Conservation (phyloP, 345 rosid species). For the Syzygium grande region DNA sequence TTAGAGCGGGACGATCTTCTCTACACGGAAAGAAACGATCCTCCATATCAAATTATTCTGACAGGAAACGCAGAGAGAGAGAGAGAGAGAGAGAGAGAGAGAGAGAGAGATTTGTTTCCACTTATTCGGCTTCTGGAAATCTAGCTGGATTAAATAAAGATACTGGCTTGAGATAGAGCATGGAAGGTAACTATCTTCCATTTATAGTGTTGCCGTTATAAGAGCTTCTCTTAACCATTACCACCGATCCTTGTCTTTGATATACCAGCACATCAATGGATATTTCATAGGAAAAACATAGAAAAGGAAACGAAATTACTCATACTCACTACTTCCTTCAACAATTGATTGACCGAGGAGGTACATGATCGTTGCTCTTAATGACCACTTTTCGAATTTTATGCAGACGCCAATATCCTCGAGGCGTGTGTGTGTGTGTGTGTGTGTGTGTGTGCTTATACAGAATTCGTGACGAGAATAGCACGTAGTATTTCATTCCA, state of each 20-base stretch:
- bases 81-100: no score
- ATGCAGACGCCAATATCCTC: background rate
- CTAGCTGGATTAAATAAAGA: background rate
- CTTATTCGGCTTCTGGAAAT: background rate
- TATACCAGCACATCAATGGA: background rate
- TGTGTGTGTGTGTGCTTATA: background rate
- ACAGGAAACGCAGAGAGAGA: background rate
- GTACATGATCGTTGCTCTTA: background rate
- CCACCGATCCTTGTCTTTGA: background rate
- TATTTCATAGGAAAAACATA: background rate
- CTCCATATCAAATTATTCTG: background rate
- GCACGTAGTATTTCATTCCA: conserved; percentile 27
- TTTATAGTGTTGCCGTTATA: background rate
- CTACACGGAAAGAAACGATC: background rate
- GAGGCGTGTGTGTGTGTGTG: background rate
- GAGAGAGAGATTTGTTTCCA: background rate
- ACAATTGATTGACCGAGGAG: background rate
- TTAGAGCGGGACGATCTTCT: background rate
- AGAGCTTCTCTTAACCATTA: background rate
- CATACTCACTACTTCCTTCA: background rate
- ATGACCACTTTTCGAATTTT: background rate
- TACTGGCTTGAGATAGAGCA: background rate
- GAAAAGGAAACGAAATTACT: background rate
- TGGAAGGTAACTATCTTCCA: background rate
- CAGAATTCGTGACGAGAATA: background rate